Evolutionary conservation across 176 grass and related monocot genomes (phyloP), one percentile per base, ranked within the genome.

Genomic region (Poa annua): DNA sequence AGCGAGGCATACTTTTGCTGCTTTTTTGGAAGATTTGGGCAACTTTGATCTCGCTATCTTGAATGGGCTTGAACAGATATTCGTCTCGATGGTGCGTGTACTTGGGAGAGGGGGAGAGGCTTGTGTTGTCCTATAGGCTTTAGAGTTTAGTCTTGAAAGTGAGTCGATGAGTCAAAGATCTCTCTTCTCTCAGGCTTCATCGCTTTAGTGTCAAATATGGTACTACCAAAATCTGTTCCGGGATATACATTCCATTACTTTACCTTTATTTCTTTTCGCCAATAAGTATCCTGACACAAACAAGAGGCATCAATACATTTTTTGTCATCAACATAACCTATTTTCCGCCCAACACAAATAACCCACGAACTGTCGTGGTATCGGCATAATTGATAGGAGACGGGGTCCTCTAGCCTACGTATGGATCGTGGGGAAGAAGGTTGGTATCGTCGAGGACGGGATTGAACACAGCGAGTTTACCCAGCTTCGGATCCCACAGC

Each of bases 1-100:
- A 13, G 48, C 14, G 3, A 48, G 36, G 12, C 4, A 51, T 8
- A 38, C 54, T 38, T 85, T 36, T 36, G 35, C 4, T 36, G 35
- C 35, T 36, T 41, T 41, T 41, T 41, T 41, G 76, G 54, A 71
- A 44, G 84, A 71, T 79, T 79, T 39, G 66, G 75, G 49, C 57
- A 33, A 17, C 75, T 85, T 71, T 72, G 39, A 61, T 79, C 53
- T 80, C n/a, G 42, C 41, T 63, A 11, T 33, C 61, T 77, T 56
- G 34, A 55, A 71, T 59, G 34, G 19, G 24, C 6, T 79, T 49
- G 39, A 61, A 71, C 12, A 15, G 41, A 62, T 26, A 85, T 71
- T 55, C 79, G 33, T 49, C 60, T 22, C 36, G 44, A 9, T 19
- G 45, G 45, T 14, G 45, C 3, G 45, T 48, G 45, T 48, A 38